Evolutionary conservation across 257 asterid species (phyloP).

Genomic region (Orobanche coerulescens): DNA sequence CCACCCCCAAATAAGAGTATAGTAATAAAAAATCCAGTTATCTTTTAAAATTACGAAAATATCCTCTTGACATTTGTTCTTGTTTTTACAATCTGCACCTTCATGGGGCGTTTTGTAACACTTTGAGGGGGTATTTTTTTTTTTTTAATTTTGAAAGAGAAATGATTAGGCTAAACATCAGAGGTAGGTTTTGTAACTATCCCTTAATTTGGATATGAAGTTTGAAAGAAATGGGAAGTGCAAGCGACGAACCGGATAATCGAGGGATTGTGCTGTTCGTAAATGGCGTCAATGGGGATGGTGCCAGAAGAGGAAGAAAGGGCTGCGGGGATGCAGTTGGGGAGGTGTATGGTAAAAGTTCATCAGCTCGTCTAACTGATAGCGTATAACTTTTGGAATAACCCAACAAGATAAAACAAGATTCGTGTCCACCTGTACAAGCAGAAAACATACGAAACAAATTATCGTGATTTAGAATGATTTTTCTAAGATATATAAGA

Average conservation of each 20-base stretch:
- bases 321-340: constrained; percentile 72
- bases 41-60: neutral
- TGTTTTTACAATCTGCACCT: neutral
- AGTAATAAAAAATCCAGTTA: neutral
- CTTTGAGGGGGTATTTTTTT: neutral
- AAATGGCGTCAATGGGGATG: constrained; percentile 92
- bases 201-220: constrained; percentile 1
- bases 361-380: constrained; percentile 37
- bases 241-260: constrained; percentile 66
- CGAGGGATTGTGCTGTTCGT: constrained; percentile 75
- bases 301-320: constrained; percentile 84
- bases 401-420: constrained; percentile 26
- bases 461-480: constrained; percentile 1
- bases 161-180: neutral
- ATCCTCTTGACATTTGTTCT: neutral
- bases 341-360: constrained; percentile 51
- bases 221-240: neutral
- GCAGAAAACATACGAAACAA: constrained; percentile 18
- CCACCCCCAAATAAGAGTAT: no score
- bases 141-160: neutral
- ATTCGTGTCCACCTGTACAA: constrained; percentile 45
- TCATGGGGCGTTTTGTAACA: neutral
- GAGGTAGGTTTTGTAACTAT: neutral
- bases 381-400: constrained; percentile 28
- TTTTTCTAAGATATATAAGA: neutral